phyloP scores from a whole-genome alignment of 805 yeast genomes.

The Saccharomycopsis capsularis region DNA sequence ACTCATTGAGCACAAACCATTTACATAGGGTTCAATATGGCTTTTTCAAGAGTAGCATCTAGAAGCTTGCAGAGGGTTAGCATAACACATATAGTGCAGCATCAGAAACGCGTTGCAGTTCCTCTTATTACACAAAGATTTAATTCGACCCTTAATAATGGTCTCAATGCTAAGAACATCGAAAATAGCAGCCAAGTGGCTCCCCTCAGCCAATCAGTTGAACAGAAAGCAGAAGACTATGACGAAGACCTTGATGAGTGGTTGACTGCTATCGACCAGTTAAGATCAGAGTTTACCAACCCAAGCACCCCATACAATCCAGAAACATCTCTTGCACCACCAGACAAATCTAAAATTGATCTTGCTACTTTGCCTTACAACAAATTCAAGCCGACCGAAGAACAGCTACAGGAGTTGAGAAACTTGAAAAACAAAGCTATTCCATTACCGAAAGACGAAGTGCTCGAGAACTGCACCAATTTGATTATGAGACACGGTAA shows the following conservation, averaged over 20 bases:
- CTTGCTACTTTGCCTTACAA: conserved; percentile 27
- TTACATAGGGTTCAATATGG: too few relatives aligned
- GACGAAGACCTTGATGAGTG: conserved; percentile 34
- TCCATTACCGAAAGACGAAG: conserved; percentile 62
- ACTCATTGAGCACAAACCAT: too few relatives aligned
- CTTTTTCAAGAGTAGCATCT: background rate
- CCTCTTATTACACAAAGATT: background rate
- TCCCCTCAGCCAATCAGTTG: background rate
- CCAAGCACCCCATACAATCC: conserved; percentile 32
- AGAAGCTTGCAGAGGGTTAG: background rate
- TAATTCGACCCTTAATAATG: background rate
- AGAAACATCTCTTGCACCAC: conserved; percentile 35
- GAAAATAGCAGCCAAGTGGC: background rate
- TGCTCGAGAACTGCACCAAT: conserved; percentile 70
- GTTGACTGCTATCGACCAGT: conserved; percentile 35
- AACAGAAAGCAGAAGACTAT: background rate
- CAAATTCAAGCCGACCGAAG: conserved; percentile 51
- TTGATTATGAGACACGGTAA: conserved; percentile 90
- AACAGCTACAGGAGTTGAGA: conserved; percentile 55
- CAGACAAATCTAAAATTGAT: conserved; percentile 33
- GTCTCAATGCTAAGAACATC: background rate
- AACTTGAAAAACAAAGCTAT: conserved; percentile 43
- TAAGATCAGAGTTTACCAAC: conserved; percentile 33
- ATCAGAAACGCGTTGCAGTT: background rate
- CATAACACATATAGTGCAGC: background rate